Conservation (phyloP, 2,329 filamentous ascomycete genomes). For the Paraphaeosphaeria sporulosa region DNA sequence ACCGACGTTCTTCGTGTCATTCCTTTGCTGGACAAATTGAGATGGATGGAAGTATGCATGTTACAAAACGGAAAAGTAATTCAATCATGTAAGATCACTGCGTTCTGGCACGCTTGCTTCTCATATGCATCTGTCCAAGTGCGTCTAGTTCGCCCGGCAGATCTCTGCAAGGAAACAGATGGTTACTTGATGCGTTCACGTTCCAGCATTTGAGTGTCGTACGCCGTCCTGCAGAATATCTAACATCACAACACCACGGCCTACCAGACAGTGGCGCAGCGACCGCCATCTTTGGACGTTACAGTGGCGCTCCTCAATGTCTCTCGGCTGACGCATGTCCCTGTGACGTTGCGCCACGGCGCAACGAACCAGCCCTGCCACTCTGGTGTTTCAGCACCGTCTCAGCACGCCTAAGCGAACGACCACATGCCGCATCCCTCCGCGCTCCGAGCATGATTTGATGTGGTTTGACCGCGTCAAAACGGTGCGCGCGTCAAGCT, state of each 20-base stretch:
- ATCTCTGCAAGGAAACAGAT: too few relatives aligned
- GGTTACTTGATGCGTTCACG: not conserved
- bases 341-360: not conserved
- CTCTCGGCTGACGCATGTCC: not conserved
- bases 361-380: not conserved
- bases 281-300: not conserved
- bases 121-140: too few relatives aligned
- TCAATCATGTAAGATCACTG: not conserved
- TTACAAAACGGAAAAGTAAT: not conserved
- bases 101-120: too few relatives aligned
- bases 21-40: conserved; percentile 18
- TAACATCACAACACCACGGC: not conserved
- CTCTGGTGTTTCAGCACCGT: conserved; percentile 7
- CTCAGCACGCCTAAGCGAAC: conserved; percentile 5
- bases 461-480: not conserved
- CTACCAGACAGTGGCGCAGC: not conserved
- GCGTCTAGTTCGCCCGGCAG: too few relatives aligned
- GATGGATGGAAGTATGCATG: conserved; percentile 7
- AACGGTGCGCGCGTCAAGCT: conserved; percentile 4
- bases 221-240: not conserved
- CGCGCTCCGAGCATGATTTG: not conserved
- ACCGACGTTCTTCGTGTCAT: conserved; percentile 13
- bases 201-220: not conserved
- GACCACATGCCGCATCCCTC: not conserved
- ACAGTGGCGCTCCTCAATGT: not conserved